Evolutionary conservation across 1,284 basidiomycete genomes (phyloP).

Genomic region (Cerioporus squamosus): DNA sequence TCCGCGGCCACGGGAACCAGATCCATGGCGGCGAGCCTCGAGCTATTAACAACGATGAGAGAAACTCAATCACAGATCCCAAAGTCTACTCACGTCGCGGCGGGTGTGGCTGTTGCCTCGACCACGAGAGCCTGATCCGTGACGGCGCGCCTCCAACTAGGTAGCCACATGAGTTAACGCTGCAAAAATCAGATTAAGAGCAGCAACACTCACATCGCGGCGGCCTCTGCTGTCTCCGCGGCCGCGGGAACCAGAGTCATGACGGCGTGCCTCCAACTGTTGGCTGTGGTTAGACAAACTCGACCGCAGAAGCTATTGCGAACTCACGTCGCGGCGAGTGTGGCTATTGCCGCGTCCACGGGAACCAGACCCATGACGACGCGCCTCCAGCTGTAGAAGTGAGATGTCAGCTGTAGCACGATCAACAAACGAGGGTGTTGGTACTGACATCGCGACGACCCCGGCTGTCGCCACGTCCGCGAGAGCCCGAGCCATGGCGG

Average conservation of each 20-base stretch:
- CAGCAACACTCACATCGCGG: not conserved
- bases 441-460: not conserved
- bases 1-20: conserved; percentile 11
- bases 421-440: no score
- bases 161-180: no score
- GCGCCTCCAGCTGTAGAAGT: not conserved
- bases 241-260: conserved; percentile 9
- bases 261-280: conserved; percentile 10
- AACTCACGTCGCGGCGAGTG: not conserved
- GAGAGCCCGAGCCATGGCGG: conserved; percentile 22
- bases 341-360: conserved; percentile 13
- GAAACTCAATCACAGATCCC: not conserved
- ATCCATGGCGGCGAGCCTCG: conserved; percentile 12
- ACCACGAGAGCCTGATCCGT: conserved; percentile 6
- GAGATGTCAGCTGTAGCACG: no score
- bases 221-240: conserved; percentile 5
- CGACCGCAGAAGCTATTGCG: not conserved
- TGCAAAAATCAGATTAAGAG: not conserved
- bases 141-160: conserved; percentile 10
- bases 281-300: not conserved
- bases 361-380: conserved; percentile 14
- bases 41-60: not conserved
- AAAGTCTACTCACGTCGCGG: not conserved
- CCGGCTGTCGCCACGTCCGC: conserved; percentile 9
- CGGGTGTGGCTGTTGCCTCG: conserved; percentile 16